A percentile compares a stretch with the other conserved stretches of the same genome.
These are phyloP conservation scores for Lenwebbia sp. DNA, from an alignment of 345 rosid genomes.

Conservation along the genomic window DNA sequence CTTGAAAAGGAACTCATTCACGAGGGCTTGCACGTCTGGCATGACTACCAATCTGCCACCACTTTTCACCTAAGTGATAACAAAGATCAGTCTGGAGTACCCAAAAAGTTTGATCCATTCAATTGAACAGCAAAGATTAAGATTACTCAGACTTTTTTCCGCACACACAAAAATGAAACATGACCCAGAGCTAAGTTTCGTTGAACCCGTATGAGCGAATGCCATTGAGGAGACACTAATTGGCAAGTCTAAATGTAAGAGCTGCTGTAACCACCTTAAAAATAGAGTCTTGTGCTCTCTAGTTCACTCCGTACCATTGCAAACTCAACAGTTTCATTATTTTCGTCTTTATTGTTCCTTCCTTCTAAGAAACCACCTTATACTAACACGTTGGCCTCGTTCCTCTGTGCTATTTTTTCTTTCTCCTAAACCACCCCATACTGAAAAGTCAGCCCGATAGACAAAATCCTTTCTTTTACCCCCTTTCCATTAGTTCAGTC, in stretches of 20 bases:
- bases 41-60: slow-evolving; percentile 20
- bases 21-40: slow-evolving; percentile 81
- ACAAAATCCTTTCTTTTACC: neutral
- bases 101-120: neutral
- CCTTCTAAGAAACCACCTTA: neutral
- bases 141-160: neutral
- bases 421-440: neutral
- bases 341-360: neutral
- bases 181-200: neutral
- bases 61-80: slow-evolving; percentile 12
- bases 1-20: slow-evolving; percentile 70
- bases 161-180: neutral
- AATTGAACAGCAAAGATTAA: neutral
- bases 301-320: neutral
- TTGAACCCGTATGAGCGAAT: neutral
- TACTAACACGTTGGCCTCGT: neutral
- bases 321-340: neutral
- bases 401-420: neutral
- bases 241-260: neutral
- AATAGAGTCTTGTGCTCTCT: neutral
- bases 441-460: neutral
- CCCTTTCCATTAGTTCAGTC: neutral
- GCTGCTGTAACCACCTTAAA: neutral
- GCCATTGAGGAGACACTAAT: neutral
- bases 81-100: neutral